These are phyloP conservation scores for Leishmania amazonensis DNA, from an alignment of 208 protist genomes.

Conservation along the genomic window DNA sequence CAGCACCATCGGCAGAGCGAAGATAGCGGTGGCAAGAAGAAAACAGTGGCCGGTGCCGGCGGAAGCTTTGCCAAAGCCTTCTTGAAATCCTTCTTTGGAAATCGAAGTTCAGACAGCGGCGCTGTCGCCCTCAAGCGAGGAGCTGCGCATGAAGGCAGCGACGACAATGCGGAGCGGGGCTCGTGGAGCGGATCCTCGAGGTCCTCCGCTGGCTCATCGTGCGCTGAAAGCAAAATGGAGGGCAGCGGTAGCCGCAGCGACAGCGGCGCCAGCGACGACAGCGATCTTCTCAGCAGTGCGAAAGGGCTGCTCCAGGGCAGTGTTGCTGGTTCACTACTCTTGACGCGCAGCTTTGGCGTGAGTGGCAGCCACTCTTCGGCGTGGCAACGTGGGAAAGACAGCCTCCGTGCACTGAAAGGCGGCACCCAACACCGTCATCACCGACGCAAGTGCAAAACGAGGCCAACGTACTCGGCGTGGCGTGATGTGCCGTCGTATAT, in stretches of 20 bases:
- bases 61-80: conserved; percentile 57
- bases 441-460: background rate
- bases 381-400: background rate
- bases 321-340: background rate
- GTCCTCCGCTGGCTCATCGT: background rate
- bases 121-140: conserved; percentile 10
- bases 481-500: conserved; percentile 57
- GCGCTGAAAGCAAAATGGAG: background rate
- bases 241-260: background rate
- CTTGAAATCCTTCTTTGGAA: conserved; percentile 59
- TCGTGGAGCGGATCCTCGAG: conserved; percentile 13
- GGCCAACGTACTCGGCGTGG: conserved; percentile 29
- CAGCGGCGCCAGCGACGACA: conserved; percentile 1
- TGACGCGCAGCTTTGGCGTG: conserved; percentile 11
- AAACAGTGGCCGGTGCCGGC: background rate
- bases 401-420: background rate
- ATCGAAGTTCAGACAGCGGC: conserved; percentile 8
- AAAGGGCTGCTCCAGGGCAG: background rate
- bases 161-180: background rate
- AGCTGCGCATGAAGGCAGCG: conserved; percentile 8
- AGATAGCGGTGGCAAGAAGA: background rate
- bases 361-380: background rate
- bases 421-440: background rate
- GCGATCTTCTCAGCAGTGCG: background rate
- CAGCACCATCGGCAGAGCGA: background rate